Conservation (phyloP, 148 eudicot species). For the Polygonum maritimum region DNA sequence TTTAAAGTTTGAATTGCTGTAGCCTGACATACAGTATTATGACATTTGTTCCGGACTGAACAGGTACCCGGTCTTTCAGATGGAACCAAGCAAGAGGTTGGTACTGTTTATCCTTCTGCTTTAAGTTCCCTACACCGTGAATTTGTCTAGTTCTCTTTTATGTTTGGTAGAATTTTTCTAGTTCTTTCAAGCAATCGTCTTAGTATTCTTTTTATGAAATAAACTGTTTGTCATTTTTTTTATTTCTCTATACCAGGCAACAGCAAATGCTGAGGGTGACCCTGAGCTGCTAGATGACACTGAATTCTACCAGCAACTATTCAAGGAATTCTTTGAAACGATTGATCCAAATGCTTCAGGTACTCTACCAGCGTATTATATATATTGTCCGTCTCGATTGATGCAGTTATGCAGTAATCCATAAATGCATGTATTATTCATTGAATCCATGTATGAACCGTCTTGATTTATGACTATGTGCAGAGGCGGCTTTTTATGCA, state of each 20-base stretch:
- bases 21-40: background rate
- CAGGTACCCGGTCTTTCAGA: constrained; percentile 40
- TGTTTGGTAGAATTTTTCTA: background rate
- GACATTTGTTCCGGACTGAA: background rate
- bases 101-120: background rate
- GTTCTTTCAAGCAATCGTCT: background rate
- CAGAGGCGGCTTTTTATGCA: constrained; percentile 74
- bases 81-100: constrained; percentile 44
- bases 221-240: background rate
- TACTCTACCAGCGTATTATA: constrained; percentile 13
- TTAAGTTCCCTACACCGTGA: background rate
- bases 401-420: background rate
- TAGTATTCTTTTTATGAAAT: background rate
- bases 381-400: background rate
- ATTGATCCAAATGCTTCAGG: constrained; percentile 65
- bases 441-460: background rate
- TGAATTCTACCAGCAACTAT: constrained; percentile 75
- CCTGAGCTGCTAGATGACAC: constrained; percentile 86
- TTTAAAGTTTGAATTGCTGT: background rate
- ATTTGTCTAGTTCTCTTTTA: background rate
- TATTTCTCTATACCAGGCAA: constrained; percentile 24
- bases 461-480: background rate
- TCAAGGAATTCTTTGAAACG: constrained; percentile 84
- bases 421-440: background rate
- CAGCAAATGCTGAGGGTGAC: constrained; percentile 48